These are phyloP conservation scores for Narthecium ossifragum DNA, from an alignment of 106 monocot species.

Conservation along the genomic window DNA sequence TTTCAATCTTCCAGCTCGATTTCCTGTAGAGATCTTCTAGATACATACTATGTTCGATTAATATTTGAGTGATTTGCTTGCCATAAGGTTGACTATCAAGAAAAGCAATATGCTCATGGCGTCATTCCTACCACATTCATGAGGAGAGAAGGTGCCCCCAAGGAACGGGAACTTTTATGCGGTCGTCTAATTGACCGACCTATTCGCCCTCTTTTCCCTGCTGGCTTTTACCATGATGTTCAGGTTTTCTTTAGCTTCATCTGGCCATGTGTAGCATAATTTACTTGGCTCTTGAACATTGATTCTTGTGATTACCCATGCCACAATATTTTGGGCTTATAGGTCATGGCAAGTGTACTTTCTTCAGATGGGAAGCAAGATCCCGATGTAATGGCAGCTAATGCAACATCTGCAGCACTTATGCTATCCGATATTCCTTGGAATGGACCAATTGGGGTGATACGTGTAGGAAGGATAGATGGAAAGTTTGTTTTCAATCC, in stretches of 20 bases:
- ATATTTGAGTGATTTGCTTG: not conserved
- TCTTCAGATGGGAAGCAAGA: conserved; percentile 95
- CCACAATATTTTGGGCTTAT: not conserved
- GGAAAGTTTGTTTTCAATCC: conserved; percentile 86
- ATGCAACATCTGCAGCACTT: conserved; percentile 96
- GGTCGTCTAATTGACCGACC: conserved; percentile 93
- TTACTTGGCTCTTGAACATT: too few species aligned
- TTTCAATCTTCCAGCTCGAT: too few species aligned
- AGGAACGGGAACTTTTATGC: conserved; percentile 92
- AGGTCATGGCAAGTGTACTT: conserved; percentile 81
- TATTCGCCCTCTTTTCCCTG: conserved; percentile 86
- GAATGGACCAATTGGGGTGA: conserved; percentile 87
- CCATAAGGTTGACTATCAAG: conserved; percentile 92
- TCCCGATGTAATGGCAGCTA: conserved; percentile 98
- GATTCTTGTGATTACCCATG: too few species aligned
- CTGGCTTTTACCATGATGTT: conserved; percentile 93
- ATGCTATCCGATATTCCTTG: conserved; percentile 98
- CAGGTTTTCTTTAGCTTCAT: conserved; percentile 42
- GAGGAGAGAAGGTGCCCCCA: conserved; percentile 94
- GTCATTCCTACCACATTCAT: conserved; percentile 91
- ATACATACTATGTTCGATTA: too few species aligned
- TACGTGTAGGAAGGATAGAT: conserved; percentile 93
- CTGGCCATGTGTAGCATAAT: too few species aligned
- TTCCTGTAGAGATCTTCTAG: too few species aligned
- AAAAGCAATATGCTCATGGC: conserved; percentile 90